Percentiles rank a stretch among this genome's conserved stretches.
phyloP scores from a whole-genome alignment of 2,329 filamentous ascomycete species.

The Ophiostoma sp. region DNA sequence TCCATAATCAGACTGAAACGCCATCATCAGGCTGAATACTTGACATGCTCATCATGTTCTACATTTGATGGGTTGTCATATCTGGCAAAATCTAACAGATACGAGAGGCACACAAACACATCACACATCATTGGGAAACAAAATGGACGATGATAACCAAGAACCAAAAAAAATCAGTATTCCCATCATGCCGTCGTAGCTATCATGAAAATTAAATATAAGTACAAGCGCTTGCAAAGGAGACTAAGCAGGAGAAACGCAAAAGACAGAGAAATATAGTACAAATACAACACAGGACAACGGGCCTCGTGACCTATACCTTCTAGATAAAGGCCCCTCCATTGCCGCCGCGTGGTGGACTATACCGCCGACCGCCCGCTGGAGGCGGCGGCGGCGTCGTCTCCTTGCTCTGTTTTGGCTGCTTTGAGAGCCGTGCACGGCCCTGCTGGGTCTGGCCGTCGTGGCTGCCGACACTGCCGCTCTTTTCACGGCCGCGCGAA shows the following conservation, averaged over 20 bases:
- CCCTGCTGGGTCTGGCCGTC: background rate
- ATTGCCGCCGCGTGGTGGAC: slow-evolving; percentile 26
- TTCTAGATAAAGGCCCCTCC: slow-evolving; percentile 30
- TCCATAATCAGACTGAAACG: background rate
- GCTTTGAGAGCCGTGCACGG: background rate
- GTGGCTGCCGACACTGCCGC: background rate
- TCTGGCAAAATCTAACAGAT: background rate
- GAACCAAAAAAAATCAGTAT: background rate
- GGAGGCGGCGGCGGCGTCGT: slow-evolving; percentile 22
- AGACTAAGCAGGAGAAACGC: background rate
- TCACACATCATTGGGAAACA: background rate
- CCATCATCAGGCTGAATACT: background rate
- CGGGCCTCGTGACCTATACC: background rate
- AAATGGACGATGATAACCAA: background rate
- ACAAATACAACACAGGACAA: slow-evolving; percentile 13
- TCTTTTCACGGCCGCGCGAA: background rate
- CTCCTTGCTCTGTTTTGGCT: slow-evolving; percentile 9
- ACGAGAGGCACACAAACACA: background rate
- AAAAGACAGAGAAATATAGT: background rate
- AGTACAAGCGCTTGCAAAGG: background rate
- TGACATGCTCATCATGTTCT: background rate
- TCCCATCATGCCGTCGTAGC: slow-evolving; percentile 1
- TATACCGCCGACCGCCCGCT: slow-evolving; percentile 22
- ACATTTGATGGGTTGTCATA: background rate
- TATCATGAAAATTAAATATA: slow-evolving; percentile 1